Conservation (phyloP, 345 rosid species). For the Erysimum cheiranthoides region DNA sequence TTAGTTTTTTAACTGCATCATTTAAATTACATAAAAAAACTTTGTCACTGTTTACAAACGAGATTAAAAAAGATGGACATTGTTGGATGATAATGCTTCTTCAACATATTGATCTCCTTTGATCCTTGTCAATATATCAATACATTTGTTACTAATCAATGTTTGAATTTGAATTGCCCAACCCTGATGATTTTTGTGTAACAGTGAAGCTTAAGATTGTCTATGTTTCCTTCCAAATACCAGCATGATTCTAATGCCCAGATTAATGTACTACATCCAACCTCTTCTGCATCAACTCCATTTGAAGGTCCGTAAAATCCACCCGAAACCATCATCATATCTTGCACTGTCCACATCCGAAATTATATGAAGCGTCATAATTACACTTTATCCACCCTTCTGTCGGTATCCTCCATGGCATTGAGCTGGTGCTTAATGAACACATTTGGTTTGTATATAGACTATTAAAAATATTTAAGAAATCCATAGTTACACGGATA, state of each 20-base stretch:
- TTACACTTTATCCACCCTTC: constrained; percentile 4
- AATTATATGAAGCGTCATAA: not conserved
- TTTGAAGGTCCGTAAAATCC: not conserved
- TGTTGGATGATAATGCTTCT: not conserved
- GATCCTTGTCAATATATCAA: not conserved
- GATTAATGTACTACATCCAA: not conserved
- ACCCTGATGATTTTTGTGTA: not conserved
- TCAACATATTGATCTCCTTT: not conserved
- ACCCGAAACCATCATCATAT: not conserved
- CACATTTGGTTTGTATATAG: constrained; percentile 10
- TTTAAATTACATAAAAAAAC: not conserved
- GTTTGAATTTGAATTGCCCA: not conserved
- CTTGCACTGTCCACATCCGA: not conserved
- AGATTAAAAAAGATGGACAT: not conserved
- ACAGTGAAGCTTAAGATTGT: not conserved
- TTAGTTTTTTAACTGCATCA: not conserved
- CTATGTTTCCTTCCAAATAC: not conserved
- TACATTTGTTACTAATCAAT: not conserved
- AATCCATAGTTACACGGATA: not conserved
- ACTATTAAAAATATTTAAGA: not conserved
- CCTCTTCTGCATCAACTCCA: constrained; percentile 3
- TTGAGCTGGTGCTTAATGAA: constrained; percentile 7
- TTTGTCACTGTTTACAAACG: not conserved
- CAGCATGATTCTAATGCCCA: not conserved
- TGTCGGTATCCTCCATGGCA: constrained; percentile 3